Conservation (phyloP, 1,284 basidiomycete genomes). For the Fomitopsis pinicola region DNA sequence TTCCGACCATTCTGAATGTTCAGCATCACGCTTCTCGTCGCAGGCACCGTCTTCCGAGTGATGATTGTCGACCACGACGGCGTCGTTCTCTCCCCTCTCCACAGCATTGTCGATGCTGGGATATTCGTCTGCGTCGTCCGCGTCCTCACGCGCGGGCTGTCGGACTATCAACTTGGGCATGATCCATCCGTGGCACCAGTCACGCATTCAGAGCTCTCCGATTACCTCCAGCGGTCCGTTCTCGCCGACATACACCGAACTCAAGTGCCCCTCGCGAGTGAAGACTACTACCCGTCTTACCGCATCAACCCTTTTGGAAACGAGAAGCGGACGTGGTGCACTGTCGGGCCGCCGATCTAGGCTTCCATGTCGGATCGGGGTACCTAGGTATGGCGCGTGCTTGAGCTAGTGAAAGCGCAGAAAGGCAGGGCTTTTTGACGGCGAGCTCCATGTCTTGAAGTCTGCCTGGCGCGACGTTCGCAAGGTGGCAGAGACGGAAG, state of each 20-base stretch:
- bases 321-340: conserved; percentile 3
- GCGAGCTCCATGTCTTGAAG: too few relatives aligned
- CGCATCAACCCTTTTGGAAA: not conserved
- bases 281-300: not conserved
- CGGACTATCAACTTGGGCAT: conserved; percentile 1
- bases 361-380: conserved; percentile 16
- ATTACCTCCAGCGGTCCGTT: not conserved
- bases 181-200: conserved; percentile 10
- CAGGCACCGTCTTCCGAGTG: conserved; percentile 16
- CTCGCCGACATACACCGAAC: not conserved
- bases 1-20: conserved; percentile 19
- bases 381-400: conserved; percentile 11
- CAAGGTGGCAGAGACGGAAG: conserved; percentile 8
- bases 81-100: conserved; percentile 11
- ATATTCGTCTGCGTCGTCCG: conserved; percentile 4
- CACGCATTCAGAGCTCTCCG: not conserved
- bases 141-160: not conserved
- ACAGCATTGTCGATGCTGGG: not conserved
- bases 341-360: conserved; percentile 10
- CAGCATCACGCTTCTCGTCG: conserved; percentile 18
- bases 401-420: not conserved
- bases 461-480: conserved; percentile 11
- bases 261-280: not conserved
- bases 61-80: conserved; percentile 16
- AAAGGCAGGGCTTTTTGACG: too few relatives aligned